Conservation (phyloP, 2,329 filamentous ascomycete species). For the Alternaria hordeiaustralica region DNA sequence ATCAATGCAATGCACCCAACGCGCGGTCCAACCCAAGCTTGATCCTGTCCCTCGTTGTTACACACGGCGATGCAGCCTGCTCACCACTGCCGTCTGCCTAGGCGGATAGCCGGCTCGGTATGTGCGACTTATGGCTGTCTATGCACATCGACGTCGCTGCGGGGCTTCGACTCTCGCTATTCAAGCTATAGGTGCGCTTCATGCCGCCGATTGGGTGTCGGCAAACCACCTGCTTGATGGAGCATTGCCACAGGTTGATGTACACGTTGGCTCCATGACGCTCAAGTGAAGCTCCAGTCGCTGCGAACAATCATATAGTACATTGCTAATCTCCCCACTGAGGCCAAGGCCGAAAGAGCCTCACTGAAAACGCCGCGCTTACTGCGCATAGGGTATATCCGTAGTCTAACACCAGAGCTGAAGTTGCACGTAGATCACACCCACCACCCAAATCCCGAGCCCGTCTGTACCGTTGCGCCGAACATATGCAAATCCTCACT, state of each 20-base stretch:
- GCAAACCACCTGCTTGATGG: constrained; percentile 7
- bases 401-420: constrained; percentile 3
- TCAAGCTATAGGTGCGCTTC: background rate
- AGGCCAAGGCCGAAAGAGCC: background rate
- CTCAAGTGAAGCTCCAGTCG: background rate
- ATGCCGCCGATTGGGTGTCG: constrained; percentile 15
- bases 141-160: constrained; percentile 17
- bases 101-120: constrained; percentile 12
- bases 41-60: background rate
- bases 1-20: background rate
- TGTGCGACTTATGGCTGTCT: constrained; percentile 6
- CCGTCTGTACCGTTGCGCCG: background rate
- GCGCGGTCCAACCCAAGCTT: background rate
- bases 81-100: background rate
- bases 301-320: background rate
- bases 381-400: constrained; percentile 15
- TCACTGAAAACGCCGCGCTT: constrained; percentile 10
- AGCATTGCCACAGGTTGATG: constrained; percentile 2
- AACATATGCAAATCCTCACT: constrained; percentile 8
- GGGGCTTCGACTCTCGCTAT: constrained; percentile 9
- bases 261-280: constrained; percentile 14
- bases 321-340: background rate
- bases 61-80: background rate
- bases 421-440: constrained; percentile 1
- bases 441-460: background rate